Evolutionary conservation across 2,329 filamentous ascomycete species (phyloP).

Genomic region (Xylariales sp.): DNA sequence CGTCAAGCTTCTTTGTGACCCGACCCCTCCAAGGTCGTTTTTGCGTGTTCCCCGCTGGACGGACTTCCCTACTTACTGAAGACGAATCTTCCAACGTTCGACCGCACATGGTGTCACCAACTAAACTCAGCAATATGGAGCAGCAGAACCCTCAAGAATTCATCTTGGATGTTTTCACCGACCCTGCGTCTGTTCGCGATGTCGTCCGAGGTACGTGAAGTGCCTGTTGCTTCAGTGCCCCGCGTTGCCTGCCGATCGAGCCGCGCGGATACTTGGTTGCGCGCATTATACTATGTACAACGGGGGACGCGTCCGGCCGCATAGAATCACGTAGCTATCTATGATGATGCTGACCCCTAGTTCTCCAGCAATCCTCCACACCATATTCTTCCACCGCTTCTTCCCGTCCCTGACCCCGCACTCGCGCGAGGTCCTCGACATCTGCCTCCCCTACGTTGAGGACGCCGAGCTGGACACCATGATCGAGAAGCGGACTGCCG

Average conservation of each 20-base stretch:
- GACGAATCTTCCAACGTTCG: too few species aligned
- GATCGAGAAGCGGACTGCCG: slow-evolving; percentile 80
- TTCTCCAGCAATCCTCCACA: slow-evolving; percentile 90
- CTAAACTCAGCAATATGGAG: slow-evolving; percentile 35
- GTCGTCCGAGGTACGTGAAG: slow-evolving; percentile 75
- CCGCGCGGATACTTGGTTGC: too few species aligned
- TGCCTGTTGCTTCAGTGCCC: too few species aligned
- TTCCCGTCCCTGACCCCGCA: slow-evolving; percentile 81
- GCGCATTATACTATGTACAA: too few species aligned
- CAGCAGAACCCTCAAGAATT: slow-evolving; percentile 70
- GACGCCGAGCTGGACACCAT: slow-evolving; percentile 89
- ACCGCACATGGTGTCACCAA: slow-evolving; percentile 4
- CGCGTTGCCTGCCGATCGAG: too few species aligned
- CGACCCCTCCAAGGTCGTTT: not conserved
- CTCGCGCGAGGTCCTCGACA: slow-evolving; percentile 83
- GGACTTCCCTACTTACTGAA: slow-evolving; percentile 1
- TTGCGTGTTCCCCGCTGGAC: not conserved
- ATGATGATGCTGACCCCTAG: too few species aligned
- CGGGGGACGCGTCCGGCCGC: too few species aligned
- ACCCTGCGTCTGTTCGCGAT: slow-evolving; percentile 83
- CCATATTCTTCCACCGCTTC: slow-evolving; percentile 98
- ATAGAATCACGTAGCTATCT: too few species aligned
- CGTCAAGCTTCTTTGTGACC: not conserved
- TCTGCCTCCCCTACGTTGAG: slow-evolving; percentile 83
- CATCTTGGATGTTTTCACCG: slow-evolving; percentile 88